Evolutionary conservation across 2,329 filamentous ascomycete genomes (phyloP).

Genomic region (Canariomyces notabilis): DNA sequence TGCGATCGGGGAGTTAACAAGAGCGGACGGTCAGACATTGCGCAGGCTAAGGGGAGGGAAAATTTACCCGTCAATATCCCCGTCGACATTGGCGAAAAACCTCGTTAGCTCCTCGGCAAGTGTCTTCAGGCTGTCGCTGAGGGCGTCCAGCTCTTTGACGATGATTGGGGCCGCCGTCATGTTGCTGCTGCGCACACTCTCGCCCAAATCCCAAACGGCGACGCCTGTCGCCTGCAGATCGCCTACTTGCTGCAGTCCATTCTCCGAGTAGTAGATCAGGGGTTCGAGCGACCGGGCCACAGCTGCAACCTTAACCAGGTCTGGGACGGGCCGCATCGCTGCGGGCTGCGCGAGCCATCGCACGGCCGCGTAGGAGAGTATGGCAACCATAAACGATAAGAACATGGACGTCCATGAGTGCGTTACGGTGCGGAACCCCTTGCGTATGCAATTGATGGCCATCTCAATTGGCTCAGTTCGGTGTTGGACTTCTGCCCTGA

Average conservation of each 20-base stretch:
- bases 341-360: slow-evolving; percentile 66
- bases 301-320: slow-evolving; percentile 84
- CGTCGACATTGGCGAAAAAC: slow-evolving; percentile 91
- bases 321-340: slow-evolving; percentile 62
- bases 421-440: slow-evolving; percentile 55
- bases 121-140: slow-evolving; percentile 80
- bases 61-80: slow-evolving; percentile 75
- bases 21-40: neutral
- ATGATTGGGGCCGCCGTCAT: slow-evolving; percentile 88
- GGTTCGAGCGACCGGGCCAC: slow-evolving; percentile 91
- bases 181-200: slow-evolving; percentile 82
- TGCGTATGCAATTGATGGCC: slow-evolving; percentile 58
- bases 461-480: slow-evolving; percentile 79
- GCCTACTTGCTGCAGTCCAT: slow-evolving; percentile 77
- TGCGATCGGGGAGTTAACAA: slow-evolving; percentile 26
- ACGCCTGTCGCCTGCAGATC: slow-evolving; percentile 87
- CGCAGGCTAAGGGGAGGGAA: slow-evolving; percentile 2
- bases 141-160: slow-evolving; percentile 74
- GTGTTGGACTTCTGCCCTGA: slow-evolving; percentile 84
- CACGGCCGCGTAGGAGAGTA: slow-evolving; percentile 62
- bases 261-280: slow-evolving; percentile 89
- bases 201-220: slow-evolving; percentile 90
- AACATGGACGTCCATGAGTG: slow-evolving; percentile 65
- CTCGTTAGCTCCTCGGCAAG: slow-evolving; percentile 80
- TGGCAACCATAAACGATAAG: slow-evolving; percentile 52